Percentiles rank a stretch among this genome's conserved stretches.
phyloP scores from a whole-genome alignment of 768 basidiomycete species.

The Amanita pallidorosea region DNA sequence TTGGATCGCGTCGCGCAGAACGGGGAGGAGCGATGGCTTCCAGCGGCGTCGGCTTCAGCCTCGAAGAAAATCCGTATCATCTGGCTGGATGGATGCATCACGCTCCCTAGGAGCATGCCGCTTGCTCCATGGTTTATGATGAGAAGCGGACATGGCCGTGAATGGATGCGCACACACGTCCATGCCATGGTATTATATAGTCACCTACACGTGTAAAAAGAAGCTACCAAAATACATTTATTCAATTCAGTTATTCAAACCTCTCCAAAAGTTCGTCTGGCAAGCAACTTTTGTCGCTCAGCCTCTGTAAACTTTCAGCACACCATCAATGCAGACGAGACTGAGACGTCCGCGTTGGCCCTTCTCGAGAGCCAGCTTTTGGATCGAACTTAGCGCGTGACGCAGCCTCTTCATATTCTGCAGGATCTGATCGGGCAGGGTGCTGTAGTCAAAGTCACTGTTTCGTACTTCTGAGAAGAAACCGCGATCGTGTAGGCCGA shows the following conservation, averaged over 20 bases:
- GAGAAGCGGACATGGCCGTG: background rate
- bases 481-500: conserved; percentile 30
- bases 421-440: background rate
- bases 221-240: background rate
- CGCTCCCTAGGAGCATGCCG: background rate
- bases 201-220: conserved; percentile 1
- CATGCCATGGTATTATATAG: background rate
- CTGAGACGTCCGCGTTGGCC: background rate
- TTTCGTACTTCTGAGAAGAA: conserved; percentile 18
- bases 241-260: background rate
- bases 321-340: conserved; percentile 3
- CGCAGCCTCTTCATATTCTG: background rate
- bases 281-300: background rate
- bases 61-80: background rate
- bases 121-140: background rate
- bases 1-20: conserved; percentile 2
- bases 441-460: background rate
- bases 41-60: background rate
- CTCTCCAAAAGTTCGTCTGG: background rate
- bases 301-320: background rate
- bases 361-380: background rate
- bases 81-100: background rate
- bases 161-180: background rate
- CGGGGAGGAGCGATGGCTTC: background rate
- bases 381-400: background rate